Conservation (phyloP, 768 basidiomycete species). For the Favolaschia claudopus region DNA sequence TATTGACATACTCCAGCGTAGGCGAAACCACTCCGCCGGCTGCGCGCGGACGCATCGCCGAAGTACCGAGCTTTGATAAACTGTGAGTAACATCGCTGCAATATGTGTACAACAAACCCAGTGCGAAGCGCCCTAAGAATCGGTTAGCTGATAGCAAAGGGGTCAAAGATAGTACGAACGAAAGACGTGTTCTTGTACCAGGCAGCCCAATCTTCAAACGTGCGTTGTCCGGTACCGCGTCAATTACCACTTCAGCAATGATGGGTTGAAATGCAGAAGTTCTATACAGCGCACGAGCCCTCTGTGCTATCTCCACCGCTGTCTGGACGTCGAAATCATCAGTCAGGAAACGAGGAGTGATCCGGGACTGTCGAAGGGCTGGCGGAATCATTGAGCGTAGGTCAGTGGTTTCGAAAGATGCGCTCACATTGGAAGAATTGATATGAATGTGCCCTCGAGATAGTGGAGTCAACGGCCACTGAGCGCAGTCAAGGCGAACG, state of each 20-base stretch:
- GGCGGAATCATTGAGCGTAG: background rate
- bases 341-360: slow-evolving; percentile 18
- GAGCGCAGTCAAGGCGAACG: background rate
- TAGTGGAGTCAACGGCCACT: slow-evolving; percentile 19
- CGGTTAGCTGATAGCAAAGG: background rate
- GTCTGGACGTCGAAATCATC: slow-evolving; percentile 19
- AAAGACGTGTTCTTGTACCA: slow-evolving; percentile 17
- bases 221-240: slow-evolving; percentile 17
- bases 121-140: slow-evolving; percentile 15
- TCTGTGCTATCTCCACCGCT: slow-evolving; percentile 7
- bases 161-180: background rate
- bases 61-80: slow-evolving; percentile 19
- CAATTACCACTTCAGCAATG: slow-evolving; percentile 15
- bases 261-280: slow-evolving; percentile 6
- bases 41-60: slow-evolving; percentile 32
- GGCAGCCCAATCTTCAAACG: slow-evolving; percentile 14
- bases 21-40: slow-evolving; percentile 34
- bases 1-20: slow-evolving; percentile 11
- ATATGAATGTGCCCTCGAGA: slow-evolving; percentile 20
- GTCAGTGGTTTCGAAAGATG: background rate
- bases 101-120: background rate
- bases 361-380: slow-evolving; percentile 15
- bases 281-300: slow-evolving; percentile 8
- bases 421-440: slow-evolving; percentile 14
- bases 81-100: background rate